Base-by-base conservation (phyloP, 306 rosid genomes). In the Alnus rubra region DNA sequence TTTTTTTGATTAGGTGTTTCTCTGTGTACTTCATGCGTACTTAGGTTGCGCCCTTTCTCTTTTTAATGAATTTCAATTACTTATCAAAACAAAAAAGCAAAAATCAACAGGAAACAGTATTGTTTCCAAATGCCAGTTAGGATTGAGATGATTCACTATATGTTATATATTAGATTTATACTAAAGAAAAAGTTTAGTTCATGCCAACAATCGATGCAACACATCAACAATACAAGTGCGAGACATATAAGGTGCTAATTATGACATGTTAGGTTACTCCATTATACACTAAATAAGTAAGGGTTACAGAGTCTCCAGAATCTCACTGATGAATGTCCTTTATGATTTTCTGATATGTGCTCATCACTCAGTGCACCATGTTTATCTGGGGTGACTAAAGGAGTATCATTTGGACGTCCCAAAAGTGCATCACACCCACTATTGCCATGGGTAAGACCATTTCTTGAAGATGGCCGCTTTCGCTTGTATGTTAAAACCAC, bases 401-500 rank as follows among this genome's bases (percentile, higher is more conserved):
- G 48, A 81, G 76, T 59, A 60, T 82, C 73, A 49, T 2, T 37
- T 6, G 65, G 73, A 79, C 58, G 80, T 55, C 67, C 82, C 77
- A 75, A 60, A 71, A 50, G 51, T 15, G 79, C 60, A 69, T 70
- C 71, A 71, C 72, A 67, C 67, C 75, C 67, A 78, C 68, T 79
- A 76, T 79, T 80, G 31, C 82, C 89, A 37, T 59, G 74, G 42
- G 71, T 18, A 69, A 73, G 80, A 64, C 79, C 68, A 78, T 76
- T 74, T 73, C 81, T 82, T 76, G 76, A 73, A 62, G 82, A 42
- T 69, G 69, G 80, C 74, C 89, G 78, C 76, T 82, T 91, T 77
- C 95, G 82, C 85, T 86, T 88, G 83, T 88, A 88, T 12, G 92
- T 91, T n/a, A 85, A 68, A 75, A 91, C 74, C 75, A 88, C 90